Evolutionary conservation across 225 moss, liverwort and hornwort species (phyloP), one percentile per base, ranked within the genome.

Genomic region (Straminergon stramineum): DNA sequence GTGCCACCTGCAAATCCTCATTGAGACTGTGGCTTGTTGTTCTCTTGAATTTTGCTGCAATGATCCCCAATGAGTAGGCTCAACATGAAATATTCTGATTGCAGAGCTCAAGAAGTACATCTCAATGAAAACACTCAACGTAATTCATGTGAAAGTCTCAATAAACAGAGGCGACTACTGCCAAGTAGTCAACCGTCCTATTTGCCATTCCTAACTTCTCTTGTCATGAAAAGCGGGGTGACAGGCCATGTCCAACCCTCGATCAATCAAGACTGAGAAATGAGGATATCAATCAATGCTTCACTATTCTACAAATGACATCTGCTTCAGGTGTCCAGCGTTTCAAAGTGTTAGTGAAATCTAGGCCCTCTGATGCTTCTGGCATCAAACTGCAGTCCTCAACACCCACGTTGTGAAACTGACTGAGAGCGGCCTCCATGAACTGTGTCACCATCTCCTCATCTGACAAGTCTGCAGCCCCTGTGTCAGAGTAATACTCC

Each of bases 351-450:
- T 84, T 21, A 51, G 56, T 83, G 73, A 90, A 93, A 81, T 96
- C 91, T 57, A 91, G 84, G 45, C 91, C 86, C 17, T 91, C 93
- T 34, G 91, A 70, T 88, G 94, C 95, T 87, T 94, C 95, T 82
- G 96, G 96, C 92, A 95, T 87, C 35, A 92, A 87, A 89, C 91
- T 94, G 79, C 91, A 89, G 84, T 94, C 81, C 58, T 94, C 95
- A 78, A 80, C 82, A 41, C 94, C 95, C 57, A 92, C 87, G 70
- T 93, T 91, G 51, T 94, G 88, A 24, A 95, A 94, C 62, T 93
- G 95, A 82, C 88, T 88, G 63, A 98, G 90, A 68, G 95, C 97
- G 88, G 90, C 92, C 64, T 92, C 93, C 98, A 98, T 97, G 31
- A 91, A 87, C 52, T 85, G 87, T 76, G 91, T 83, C 18, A 97